Conservation (phyloP, 164 flowering plant genomes). For the Dillenia turbinata region DNA sequence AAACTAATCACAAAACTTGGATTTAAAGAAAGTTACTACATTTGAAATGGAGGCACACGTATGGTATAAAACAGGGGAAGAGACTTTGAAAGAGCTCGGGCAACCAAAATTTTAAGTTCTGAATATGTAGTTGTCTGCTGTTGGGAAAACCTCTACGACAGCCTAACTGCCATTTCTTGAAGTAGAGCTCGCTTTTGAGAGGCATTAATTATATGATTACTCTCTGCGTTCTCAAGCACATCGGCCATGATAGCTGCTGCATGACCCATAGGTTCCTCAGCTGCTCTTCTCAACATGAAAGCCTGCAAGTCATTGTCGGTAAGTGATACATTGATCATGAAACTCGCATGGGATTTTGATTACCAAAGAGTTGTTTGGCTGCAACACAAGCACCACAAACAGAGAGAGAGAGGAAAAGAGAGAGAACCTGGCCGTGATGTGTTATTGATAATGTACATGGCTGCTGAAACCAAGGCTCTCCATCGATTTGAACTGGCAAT, state of each 20-base stretch:
- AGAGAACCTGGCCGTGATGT: constrained; percentile 91
- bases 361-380: too few species aligned
- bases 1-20: not conserved
- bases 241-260: constrained; percentile 94
- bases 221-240: constrained; percentile 90
- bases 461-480: constrained; percentile 95
- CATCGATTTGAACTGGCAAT: constrained; percentile 95
- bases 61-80: not conserved
- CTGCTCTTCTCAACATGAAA: constrained; percentile 88
- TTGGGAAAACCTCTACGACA: constrained; percentile 33
- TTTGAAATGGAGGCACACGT: not conserved
- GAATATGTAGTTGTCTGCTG: not conserved
- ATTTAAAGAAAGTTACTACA: not conserved
- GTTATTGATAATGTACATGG: constrained; percentile 72
- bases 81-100: not conserved
- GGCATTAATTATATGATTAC: constrained; percentile 68
- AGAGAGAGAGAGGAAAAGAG: constrained; percentile 18
- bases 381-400: not conserved
- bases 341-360: too few species aligned
- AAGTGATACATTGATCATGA: too few species aligned
- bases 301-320: constrained; percentile 39
- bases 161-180: constrained; percentile 93
- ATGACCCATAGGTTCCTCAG: constrained; percentile 97
- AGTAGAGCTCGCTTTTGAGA: constrained; percentile 83
- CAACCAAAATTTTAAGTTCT: not conserved